These are phyloP conservation scores for Cladosporium colombiae DNA, from an alignment of 2,329 filamentous ascomycete genomes.

Conservation along the genomic window DNA sequence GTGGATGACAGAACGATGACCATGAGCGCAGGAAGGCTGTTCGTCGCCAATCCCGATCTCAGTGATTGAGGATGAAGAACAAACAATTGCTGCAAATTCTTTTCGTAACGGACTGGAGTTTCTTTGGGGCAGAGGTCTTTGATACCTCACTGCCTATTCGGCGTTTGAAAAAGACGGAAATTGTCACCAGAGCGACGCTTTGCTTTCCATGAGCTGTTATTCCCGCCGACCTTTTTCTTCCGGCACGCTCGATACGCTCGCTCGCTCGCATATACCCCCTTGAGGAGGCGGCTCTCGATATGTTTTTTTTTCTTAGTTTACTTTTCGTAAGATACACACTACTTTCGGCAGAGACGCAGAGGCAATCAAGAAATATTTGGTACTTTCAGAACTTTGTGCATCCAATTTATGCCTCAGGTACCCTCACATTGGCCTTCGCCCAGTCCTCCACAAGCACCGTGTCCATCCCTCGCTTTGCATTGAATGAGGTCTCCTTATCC, in stretches of 20 bases:
- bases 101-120: background rate
- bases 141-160: background rate
- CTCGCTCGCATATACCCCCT: conserved; percentile 21
- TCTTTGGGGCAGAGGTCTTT: background rate
- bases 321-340: background rate
- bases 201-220: background rate
- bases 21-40: conserved; percentile 68
- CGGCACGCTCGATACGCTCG: conserved; percentile 13
- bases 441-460: conserved; percentile 48
- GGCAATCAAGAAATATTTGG: background rate
- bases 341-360: background rate
- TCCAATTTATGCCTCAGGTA: background rate
- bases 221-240: background rate
- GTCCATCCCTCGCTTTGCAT: conserved; percentile 50
- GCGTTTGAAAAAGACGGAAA: background rate
- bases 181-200: background rate
- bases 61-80: conserved; percentile 43
- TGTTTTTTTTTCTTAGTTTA: background rate
- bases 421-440: conserved; percentile 27
- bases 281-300: conserved; percentile 12
- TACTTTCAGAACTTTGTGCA: background rate
- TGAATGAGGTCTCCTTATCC: conserved; percentile 57
- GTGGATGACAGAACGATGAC: conserved; percentile 81
- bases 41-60: conserved; percentile 81
- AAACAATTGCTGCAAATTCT: background rate